Evolutionary conservation across 2,329 filamentous ascomycete species (phyloP).

Genomic region (Cladophialophora immunda): DNA sequence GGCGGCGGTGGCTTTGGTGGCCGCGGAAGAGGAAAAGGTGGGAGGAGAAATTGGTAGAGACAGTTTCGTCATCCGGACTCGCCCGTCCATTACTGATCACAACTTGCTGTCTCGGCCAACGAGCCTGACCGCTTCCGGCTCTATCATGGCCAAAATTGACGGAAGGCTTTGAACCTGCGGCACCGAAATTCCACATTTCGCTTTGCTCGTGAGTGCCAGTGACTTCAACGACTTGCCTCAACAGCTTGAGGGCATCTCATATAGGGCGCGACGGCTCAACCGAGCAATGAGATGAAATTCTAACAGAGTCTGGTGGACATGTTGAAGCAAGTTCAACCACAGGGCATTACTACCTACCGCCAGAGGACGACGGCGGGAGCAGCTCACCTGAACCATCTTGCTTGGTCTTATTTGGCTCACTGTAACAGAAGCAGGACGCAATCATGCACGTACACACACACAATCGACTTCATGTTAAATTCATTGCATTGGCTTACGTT

Average conservation of each 20-base stretch:
- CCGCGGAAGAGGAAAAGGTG: slow-evolving; percentile 47
- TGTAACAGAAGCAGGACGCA: neutral
- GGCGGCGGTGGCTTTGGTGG: slow-evolving; percentile 42
- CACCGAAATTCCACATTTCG: neutral
- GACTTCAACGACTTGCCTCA: neutral
- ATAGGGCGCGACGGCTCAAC: too few relatives aligned
- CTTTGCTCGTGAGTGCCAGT: neutral
- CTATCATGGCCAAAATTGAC: neutral
- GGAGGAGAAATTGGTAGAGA: slow-evolving; percentile 41
- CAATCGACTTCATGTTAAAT: neutral
- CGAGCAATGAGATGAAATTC: too few relatives aligned
- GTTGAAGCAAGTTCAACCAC: too few relatives aligned
- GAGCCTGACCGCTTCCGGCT: neutral
- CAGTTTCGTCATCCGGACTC: slow-evolving; percentile 36
- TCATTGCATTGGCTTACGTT: neutral
- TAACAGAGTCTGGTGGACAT: too few relatives aligned
- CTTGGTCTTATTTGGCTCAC: neutral
- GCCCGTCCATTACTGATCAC: slow-evolving; percentile 28
- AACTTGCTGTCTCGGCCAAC: slow-evolving; percentile 14
- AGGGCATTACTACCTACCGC: too few relatives aligned
- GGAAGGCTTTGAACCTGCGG: neutral
- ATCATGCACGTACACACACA: neutral
- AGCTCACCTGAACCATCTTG: neutral
- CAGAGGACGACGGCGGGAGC: neutral
- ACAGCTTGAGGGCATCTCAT: neutral